These are phyloP conservation scores for Amanita inopinata DNA, from an alignment of 768 basidiomycete genomes.

Conservation along the genomic window DNA sequence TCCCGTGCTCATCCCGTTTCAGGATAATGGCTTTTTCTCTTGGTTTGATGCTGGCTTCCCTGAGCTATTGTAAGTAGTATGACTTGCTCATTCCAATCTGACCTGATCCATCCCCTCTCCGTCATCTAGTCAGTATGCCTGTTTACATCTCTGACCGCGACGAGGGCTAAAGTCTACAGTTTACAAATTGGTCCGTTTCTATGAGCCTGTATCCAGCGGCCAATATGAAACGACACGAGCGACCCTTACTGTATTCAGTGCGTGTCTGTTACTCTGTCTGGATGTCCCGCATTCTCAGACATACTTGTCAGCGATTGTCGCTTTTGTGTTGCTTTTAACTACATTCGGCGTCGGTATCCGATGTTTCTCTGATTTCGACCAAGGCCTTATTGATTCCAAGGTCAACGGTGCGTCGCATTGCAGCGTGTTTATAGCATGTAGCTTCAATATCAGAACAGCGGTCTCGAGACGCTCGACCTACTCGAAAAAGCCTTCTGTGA, in stretches of 20 bases:
- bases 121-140: slow-evolving; percentile 30
- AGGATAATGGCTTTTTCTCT: slow-evolving; percentile 70
- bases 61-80: slow-evolving; percentile 57
- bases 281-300: background rate
- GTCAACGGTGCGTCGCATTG: slow-evolving; percentile 51
- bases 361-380: slow-evolving; percentile 77
- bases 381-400: slow-evolving; percentile 68
- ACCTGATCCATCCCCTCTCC: slow-evolving; percentile 3
- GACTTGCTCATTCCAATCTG: slow-evolving; percentile 7
- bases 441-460: slow-evolving; percentile 24
- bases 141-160: background rate
- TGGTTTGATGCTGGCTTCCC: slow-evolving; percentile 68
- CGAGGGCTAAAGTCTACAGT: slow-evolving; percentile 29
- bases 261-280: slow-evolving; percentile 17
- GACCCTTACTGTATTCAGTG: slow-evolving; percentile 77
- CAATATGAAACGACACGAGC: slow-evolving; percentile 67
- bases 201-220: slow-evolving; percentile 41
- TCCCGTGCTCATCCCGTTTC: background rate
- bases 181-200: slow-evolving; percentile 82
- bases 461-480: slow-evolving; percentile 37
- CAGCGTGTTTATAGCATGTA: background rate
- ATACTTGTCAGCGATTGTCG: slow-evolving; percentile 47
- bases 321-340: slow-evolving; percentile 64
- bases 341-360: slow-evolving; percentile 71
- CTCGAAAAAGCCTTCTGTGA: slow-evolving; percentile 29